Evolutionary conservation across 2,329 filamentous ascomycete species (phyloP).

Genomic region (Ophioceras dolichostomum): DNA sequence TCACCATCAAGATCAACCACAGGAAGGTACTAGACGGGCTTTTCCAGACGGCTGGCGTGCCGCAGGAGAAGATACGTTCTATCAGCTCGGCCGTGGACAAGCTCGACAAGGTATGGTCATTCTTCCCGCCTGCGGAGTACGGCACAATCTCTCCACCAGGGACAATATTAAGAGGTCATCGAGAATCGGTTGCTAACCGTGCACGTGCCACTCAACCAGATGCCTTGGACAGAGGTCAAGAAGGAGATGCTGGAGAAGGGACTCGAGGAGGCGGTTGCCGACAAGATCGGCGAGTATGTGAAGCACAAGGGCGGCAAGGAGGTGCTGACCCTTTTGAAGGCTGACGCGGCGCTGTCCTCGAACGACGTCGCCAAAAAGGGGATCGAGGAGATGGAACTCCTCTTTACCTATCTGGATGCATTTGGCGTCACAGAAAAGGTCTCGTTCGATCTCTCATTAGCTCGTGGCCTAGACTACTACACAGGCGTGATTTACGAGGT

Average conservation of each 20-base stretch:
- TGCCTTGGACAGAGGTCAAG: constrained; percentile 78
- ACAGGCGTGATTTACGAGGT: constrained; percentile 88
- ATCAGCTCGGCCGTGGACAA: constrained; percentile 95
- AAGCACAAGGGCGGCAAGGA: constrained; percentile 25
- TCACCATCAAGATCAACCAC: constrained; percentile 92
- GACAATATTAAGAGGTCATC: no score
- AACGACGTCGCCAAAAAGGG: constrained; percentile 71
- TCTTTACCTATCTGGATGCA: constrained; percentile 72
- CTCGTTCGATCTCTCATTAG: constrained; percentile 82
- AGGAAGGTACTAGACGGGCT: constrained; percentile 87
- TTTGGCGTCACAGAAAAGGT: constrained; percentile 62
- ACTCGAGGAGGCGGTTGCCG: constrained; percentile 61
- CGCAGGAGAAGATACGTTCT: constrained; percentile 71
- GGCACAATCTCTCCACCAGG: no score
- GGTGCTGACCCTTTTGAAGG: constrained; percentile 59
- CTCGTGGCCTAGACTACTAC: constrained; percentile 47
- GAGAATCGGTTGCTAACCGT: no score
- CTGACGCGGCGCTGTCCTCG: constrained; percentile 53
- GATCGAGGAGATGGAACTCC: constrained; percentile 64
- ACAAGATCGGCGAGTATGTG: constrained; percentile 81
- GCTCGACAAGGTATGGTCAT: constrained; percentile 67
- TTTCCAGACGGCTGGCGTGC: constrained; percentile 84
- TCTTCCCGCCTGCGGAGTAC: no score
- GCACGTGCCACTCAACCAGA: no score
- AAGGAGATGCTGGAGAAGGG: constrained; percentile 94